Percentiles rank a stretch among this genome's conserved stretches.
These are phyloP conservation scores for Carex scoparia DNA, from an alignment of 176 grass and related monocot genomes.

Conservation along the genomic window DNA sequence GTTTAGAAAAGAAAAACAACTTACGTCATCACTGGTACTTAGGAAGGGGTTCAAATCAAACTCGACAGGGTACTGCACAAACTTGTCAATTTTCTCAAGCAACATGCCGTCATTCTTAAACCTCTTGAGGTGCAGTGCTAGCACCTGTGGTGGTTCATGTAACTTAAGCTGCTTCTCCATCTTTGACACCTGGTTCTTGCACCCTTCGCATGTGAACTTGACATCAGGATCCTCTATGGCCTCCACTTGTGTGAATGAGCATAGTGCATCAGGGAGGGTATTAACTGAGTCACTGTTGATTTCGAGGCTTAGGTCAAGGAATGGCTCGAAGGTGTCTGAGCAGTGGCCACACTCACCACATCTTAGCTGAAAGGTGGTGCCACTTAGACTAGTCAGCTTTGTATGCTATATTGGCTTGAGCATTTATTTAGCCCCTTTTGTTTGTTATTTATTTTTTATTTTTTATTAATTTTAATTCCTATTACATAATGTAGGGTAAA, in stretches of 20 bases:
- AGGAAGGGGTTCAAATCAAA: slow-evolving; percentile 68
- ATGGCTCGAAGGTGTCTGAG: slow-evolving; percentile 79
- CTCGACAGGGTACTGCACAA: slow-evolving; percentile 60
- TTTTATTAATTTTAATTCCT: neutral
- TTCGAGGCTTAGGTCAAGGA: slow-evolving; percentile 93
- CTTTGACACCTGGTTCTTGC: slow-evolving; percentile 53
- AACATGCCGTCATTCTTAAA: slow-evolving; percentile 52
- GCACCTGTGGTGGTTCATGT: slow-evolving; percentile 58
- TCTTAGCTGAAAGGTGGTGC: slow-evolving; percentile 48
- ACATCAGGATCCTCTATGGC: slow-evolving; percentile 64
- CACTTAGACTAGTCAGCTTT: neutral
- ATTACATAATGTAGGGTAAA: neutral
- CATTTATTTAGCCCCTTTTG: neutral
- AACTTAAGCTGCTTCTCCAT: slow-evolving; percentile 76
- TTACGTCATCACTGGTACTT: neutral
- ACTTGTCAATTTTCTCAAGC: slow-evolving; percentile 63
- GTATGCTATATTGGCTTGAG: neutral
- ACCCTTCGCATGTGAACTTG: slow-evolving; percentile 66
- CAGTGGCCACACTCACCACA: slow-evolving; percentile 64
- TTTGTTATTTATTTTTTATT: neutral
- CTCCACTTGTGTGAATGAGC: slow-evolving; percentile 83
- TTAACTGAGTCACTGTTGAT: slow-evolving; percentile 42
- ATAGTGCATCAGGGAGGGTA: slow-evolving; percentile 49
- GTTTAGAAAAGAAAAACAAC: neutral
- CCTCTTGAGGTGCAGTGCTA: slow-evolving; percentile 86